These are phyloP conservation scores for Conidiobolus incongruus DNA, from an alignment of 371 early-diverging fungal genomes.

Conservation along the genomic window DNA sequence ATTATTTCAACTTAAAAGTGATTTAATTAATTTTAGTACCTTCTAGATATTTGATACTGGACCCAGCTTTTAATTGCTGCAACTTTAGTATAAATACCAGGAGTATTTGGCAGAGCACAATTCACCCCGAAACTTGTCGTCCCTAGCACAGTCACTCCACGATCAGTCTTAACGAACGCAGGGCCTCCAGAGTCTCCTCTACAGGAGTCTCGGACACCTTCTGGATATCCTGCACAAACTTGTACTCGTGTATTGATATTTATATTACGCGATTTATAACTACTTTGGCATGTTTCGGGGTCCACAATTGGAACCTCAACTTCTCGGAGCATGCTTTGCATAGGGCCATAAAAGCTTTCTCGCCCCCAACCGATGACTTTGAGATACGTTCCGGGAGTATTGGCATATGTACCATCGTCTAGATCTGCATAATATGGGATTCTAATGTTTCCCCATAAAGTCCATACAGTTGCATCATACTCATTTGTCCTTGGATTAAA, in stretches of 20 bases:
- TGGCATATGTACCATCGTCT: not conserved
- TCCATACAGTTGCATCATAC: not conserved
- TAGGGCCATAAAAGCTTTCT: not conserved
- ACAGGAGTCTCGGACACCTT: conserved; percentile 1
- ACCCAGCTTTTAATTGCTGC: too few species aligned
- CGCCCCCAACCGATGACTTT: not conserved
- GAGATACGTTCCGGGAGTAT: not conserved
- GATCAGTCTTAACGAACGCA: not conserved
- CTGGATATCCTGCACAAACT: not conserved
- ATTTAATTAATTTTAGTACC: too few species aligned
- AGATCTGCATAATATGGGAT: too few species aligned
- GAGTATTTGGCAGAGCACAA: too few species aligned
- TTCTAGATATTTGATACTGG: too few species aligned
- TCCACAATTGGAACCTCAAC: too few species aligned
- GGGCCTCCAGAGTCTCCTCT: conserved; percentile 4
- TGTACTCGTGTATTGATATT: not conserved
- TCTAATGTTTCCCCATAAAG: not conserved
- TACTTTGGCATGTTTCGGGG: too few species aligned
- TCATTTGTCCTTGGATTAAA: not conserved
- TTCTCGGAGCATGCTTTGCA: not conserved
- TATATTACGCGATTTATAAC: not conserved
- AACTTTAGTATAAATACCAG: too few species aligned
- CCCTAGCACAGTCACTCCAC: not conserved
- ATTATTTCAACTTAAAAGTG: too few species aligned
- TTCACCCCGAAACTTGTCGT: too few species aligned